Base-by-base conservation (phyloP, 2,329 filamentous ascomycete genomes). In the Fusarium pilosicola region DNA sequence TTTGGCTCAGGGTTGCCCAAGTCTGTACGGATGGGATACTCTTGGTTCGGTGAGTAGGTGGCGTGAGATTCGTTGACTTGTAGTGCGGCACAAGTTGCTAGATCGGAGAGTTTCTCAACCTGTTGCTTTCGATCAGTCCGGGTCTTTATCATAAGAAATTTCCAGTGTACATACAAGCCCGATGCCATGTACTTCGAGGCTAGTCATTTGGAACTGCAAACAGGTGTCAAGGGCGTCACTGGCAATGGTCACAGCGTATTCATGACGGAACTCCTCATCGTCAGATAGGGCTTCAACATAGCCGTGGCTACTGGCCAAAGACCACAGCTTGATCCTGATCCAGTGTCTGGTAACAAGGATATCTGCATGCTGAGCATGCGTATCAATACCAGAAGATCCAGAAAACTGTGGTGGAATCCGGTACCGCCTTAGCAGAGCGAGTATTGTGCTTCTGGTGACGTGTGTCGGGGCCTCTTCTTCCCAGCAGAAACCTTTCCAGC, bases 121-220 rank as follows among this genome's bases (percentile, higher is more conserved):
- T 57, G 9, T 56, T 3, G 20, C 12, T 45, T 3, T 20, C 7
- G 10, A 5, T 57, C 24, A 44, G 54, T 24, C 5, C 6, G 11
- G 2, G 5, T 13, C 0, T 13, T 26, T 4, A 14, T 15, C 4
- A 13, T 1, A 0, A 4, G 6, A 1, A 7, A 1, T 7, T 2
- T 32, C 6, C 1, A 2, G 14, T 10, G 17, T 1, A 45, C 39
- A 4, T 57, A 57, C 54, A 22, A 57, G 54, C 2, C 39, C 54
- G 0, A 57, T 30, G 1, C 54, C 54, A 22, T 57, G 54, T 3
- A 34, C 18, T 7, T 57, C 54, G 2, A 57, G 54, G 6, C 54
- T 57, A 4, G 28, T 34, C 39, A 57, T 57, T 10, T 57, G 39
- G 14, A 45, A 57, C 28, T 45, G 54, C 0, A 18, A 57, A 34